phyloP scores from a whole-genome alignment of 1,284 basidiomycete species.

The Athelia sp. region DNA sequence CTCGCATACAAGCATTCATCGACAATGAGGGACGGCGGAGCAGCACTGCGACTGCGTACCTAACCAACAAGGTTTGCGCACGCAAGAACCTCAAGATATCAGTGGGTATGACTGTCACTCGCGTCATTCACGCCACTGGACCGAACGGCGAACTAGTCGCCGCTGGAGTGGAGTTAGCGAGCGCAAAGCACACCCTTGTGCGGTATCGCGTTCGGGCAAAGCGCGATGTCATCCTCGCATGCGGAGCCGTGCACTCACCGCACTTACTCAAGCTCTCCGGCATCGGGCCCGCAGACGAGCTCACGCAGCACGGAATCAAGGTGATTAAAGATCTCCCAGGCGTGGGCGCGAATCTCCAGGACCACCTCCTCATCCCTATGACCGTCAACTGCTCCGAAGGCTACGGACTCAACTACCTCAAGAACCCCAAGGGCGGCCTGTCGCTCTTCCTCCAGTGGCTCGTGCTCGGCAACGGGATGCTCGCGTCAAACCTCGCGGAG shows the following conservation, averaged over 20 bases:
- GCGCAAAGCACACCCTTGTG: slow-evolving; percentile 3
- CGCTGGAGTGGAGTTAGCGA: slow-evolving; percentile 26
- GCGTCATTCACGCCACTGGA: slow-evolving; percentile 8
- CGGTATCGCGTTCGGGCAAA: slow-evolving; percentile 22
- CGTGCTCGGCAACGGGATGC: slow-evolving; percentile 8
- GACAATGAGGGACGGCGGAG: slow-evolving; percentile 26
- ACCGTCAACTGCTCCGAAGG: neutral
- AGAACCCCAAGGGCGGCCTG: neutral
- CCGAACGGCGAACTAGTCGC: slow-evolving; percentile 12
- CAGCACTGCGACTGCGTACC: slow-evolving; percentile 31
- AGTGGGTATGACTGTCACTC: slow-evolving; percentile 18
- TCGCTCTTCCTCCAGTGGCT: neutral
- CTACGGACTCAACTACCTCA: neutral
- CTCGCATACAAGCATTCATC: slow-evolving; percentile 19
- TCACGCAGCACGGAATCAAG: slow-evolving; percentile 28
- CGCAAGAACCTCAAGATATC: slow-evolving; percentile 33
- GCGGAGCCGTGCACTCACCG: slow-evolving; percentile 36
- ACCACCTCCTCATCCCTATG: neutral
- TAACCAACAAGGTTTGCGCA: slow-evolving; percentile 23
- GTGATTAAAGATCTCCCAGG: slow-evolving; percentile 29
- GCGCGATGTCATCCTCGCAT: slow-evolving; percentile 33
- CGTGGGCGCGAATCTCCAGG: slow-evolving; percentile 34
- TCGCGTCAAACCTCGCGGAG: slow-evolving; percentile 19
- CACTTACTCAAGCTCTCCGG: slow-evolving; percentile 43
- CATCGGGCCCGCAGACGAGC: slow-evolving; percentile 32